phyloP scores from a whole-genome alignment of 2,329 filamentous ascomycete genomes.

The Calonectria pteridis region DNA sequence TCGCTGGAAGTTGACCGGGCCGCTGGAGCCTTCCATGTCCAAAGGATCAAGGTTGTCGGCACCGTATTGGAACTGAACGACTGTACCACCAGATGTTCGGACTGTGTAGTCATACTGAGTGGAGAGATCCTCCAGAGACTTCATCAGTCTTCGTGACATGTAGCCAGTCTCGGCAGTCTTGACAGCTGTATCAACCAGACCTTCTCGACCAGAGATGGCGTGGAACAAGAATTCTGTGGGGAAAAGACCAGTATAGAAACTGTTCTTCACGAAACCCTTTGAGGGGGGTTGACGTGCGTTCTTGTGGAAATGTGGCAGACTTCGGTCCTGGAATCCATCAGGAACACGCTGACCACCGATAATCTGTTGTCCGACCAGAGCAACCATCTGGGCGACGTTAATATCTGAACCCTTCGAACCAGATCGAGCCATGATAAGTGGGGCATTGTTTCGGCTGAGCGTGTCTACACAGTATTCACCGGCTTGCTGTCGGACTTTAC shows the following conservation, averaged over 20 bases:
- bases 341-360: slow-evolving; percentile 93
- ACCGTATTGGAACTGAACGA: slow-evolving; percentile 98
- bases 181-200: slow-evolving; percentile 97
- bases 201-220: slow-evolving; percentile 98
- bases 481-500: slow-evolving; percentile 89
- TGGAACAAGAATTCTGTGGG: slow-evolving; percentile 98
- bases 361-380: slow-evolving; percentile 97
- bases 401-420: slow-evolving; percentile 97
- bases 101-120: slow-evolving; percentile 96
- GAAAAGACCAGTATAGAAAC: slow-evolving; percentile 92
- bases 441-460: slow-evolving; percentile 90
- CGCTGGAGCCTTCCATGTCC: slow-evolving; percentile 95
- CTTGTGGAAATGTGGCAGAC: slow-evolving; percentile 94
- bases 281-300: slow-evolving; percentile 91
- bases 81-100: slow-evolving; percentile 85
- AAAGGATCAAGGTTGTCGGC: slow-evolving; percentile 96
- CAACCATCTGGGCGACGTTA: slow-evolving; percentile 99
- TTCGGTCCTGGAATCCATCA: slow-evolving; percentile 96
- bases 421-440: slow-evolving; percentile 96
- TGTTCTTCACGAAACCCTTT: slow-evolving; percentile 97
- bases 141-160: slow-evolving; percentile 98
- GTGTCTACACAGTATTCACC: slow-evolving; percentile 92
- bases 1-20: slow-evolving; percentile 90
- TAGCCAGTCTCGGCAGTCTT: slow-evolving; percentile 99
- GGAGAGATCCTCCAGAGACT: slow-evolving; percentile 94